Percentiles rank a stretch among this genome's conserved stretches.
These are phyloP conservation scores for Aspergillus olivimuriae DNA, from an alignment of 495 filamentous ascomycete genomes.

Conservation along the genomic window DNA sequence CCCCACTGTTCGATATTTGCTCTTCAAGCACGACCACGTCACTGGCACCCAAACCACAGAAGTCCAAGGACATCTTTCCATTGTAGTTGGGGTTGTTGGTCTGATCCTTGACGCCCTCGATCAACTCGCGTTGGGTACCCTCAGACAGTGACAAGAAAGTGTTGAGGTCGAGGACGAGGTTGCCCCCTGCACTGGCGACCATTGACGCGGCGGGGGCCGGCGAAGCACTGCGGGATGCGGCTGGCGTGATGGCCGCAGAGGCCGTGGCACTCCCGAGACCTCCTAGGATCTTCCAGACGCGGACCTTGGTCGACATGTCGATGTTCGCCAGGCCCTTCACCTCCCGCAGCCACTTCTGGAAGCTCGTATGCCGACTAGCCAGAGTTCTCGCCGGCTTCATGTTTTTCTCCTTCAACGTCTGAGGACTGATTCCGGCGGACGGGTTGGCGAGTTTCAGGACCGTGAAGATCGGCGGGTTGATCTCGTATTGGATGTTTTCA, in stretches of 20 bases:
- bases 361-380: constrained; percentile 59
- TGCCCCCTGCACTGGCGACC: constrained; percentile 50
- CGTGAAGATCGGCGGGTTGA: constrained; percentile 79
- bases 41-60: constrained; percentile 59
- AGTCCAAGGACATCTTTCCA: constrained; percentile 53
- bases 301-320: constrained; percentile 63
- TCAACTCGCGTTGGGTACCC: constrained; percentile 60
- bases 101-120: constrained; percentile 62
- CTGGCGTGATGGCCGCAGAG: constrained; percentile 51
- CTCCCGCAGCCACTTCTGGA: constrained; percentile 65
- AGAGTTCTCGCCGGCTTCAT: constrained; percentile 54
- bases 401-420: constrained; percentile 53
- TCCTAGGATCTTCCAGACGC: constrained; percentile 66
- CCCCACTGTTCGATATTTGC: constrained; percentile 49
- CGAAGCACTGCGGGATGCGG: constrained; percentile 49
- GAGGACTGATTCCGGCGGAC: constrained; percentile 49
- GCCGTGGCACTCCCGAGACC: constrained; percentile 36
- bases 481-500: constrained; percentile 72
- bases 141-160: constrained; percentile 63
- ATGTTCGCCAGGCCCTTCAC: constrained; percentile 62
- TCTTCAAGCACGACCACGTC: constrained; percentile 76
- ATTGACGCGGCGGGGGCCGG: constrained; percentile 35
- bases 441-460: constrained; percentile 68
- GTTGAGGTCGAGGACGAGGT: constrained; percentile 65
- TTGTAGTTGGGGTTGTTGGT: constrained; percentile 75